Conservation (phyloP, 768 basidiomycete genomes). For the Kwoniella sp. region DNA sequence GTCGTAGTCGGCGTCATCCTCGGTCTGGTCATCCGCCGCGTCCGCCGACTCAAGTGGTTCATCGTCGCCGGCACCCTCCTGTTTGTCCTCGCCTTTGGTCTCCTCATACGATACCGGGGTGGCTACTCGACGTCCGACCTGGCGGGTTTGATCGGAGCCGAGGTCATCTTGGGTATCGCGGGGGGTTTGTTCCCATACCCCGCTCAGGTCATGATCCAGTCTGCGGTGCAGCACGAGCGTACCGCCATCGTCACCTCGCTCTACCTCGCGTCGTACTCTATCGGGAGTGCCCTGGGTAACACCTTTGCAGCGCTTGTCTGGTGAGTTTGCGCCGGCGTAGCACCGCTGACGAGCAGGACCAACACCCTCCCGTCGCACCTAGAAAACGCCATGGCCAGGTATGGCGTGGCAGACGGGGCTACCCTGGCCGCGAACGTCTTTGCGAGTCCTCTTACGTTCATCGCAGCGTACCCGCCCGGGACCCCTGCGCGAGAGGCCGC, state of each 20-base stretch:
- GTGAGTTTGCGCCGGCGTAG: too few relatives aligned
- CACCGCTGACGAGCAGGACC: too few relatives aligned
- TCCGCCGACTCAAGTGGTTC: slow-evolving; percentile 28
- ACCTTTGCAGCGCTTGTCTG: slow-evolving; percentile 38
- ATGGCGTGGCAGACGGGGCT: slow-evolving; percentile 19
- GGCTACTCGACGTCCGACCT: slow-evolving; percentile 15
- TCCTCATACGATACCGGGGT: slow-evolving; percentile 31
- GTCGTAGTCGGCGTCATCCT: slow-evolving; percentile 38
- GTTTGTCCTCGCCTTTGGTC: slow-evolving; percentile 37
- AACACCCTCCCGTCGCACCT: slow-evolving; percentile 21
- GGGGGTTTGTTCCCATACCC: slow-evolving; percentile 40
- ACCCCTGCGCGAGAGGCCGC: slow-evolving; percentile 32
- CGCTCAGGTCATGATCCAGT: slow-evolving; percentile 34
- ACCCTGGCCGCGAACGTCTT: slow-evolving; percentile 37
- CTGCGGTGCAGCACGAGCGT: slow-evolving; percentile 29
- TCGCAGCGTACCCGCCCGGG: slow-evolving; percentile 22
- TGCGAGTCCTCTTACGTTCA: slow-evolving; percentile 33
- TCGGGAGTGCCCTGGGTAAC: slow-evolving; percentile 32
- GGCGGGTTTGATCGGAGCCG: slow-evolving; percentile 32
- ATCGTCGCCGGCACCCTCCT: slow-evolving; percentile 30
- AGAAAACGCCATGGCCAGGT: neutral
- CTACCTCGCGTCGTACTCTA: slow-evolving; percentile 32
- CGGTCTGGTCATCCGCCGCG: slow-evolving; percentile 41
- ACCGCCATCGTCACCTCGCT: slow-evolving; percentile 17
- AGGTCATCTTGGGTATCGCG: slow-evolving; percentile 23